Evolutionary conservation across 2,329 filamentous ascomycete species (phyloP).

Genomic region (Coniosporium tulheliwenetii): DNA sequence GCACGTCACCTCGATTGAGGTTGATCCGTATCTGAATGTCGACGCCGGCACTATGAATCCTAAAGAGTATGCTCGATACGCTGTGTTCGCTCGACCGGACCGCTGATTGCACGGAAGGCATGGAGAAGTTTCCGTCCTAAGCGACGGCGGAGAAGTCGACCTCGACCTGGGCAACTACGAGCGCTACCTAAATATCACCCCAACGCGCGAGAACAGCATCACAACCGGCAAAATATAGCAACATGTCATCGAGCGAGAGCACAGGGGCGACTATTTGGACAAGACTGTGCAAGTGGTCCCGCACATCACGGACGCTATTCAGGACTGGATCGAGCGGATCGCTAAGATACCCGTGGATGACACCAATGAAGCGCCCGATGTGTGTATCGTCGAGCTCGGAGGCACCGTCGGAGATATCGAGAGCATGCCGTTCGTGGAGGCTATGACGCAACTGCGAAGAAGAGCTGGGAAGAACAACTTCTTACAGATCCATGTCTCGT

Average conservation of each 20-base stretch:
- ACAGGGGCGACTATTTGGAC: constrained; percentile 66
- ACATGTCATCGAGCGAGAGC: constrained; percentile 65
- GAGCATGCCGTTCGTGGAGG: constrained; percentile 76
- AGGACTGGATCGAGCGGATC: constrained; percentile 83
- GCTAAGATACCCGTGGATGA: constrained; percentile 77
- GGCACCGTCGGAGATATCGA: constrained; percentile 71
- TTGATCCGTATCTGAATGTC: constrained; percentile 61
- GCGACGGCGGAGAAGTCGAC: constrained; percentile 66
- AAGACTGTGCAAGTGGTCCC: constrained; percentile 84
- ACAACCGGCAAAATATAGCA: constrained; percentile 95
- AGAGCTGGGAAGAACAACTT: constrained; percentile 66
- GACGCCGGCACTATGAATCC: constrained; percentile 61
- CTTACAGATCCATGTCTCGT: constrained; percentile 75
- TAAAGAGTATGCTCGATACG: constrained; percentile 33
- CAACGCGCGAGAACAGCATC: constrained; percentile 84
- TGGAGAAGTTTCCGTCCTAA: constrained; percentile 78
- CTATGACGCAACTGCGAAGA: constrained; percentile 62
- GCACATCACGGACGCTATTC: constrained; percentile 80
- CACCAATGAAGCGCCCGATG: constrained; percentile 66
- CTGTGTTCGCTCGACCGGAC: background rate
- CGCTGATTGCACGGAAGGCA: constrained; percentile 35
- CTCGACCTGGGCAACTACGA: constrained; percentile 66
- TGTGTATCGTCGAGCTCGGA: constrained; percentile 69
- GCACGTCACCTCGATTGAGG: constrained; percentile 51
- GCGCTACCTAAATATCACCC: constrained; percentile 65